phyloP scores from a whole-genome alignment of 306 rosid species.

The Cicer cuneatum region DNA sequence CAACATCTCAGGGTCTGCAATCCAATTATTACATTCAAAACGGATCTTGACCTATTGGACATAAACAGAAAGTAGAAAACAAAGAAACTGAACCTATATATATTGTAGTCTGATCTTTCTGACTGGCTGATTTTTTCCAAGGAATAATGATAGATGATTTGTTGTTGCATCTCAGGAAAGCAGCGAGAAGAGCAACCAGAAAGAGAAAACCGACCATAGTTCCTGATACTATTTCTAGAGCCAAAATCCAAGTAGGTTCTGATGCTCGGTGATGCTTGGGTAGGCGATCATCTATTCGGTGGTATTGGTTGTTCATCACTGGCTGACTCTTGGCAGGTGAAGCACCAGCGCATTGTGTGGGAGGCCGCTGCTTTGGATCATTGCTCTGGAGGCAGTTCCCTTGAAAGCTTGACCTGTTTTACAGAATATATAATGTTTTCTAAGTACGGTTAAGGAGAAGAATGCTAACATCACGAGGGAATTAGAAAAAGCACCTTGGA shows the following conservation, averaged over 20 bases:
- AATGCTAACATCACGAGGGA: conserved; percentile 39
- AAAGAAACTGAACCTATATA: conserved; percentile 61
- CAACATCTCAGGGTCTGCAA: conserved; percentile 79
- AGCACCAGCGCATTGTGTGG: conserved; percentile 67
- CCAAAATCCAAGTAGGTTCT: conserved; percentile 86
- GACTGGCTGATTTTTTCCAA: conserved; percentile 87
- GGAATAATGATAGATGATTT: conserved; percentile 86
- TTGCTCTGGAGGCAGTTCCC: conserved; percentile 84
- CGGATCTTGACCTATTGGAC: conserved; percentile 26
- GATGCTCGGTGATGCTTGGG: conserved; percentile 62
- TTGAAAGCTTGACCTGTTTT: conserved; percentile 78
- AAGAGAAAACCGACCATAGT: conserved; percentile 73
- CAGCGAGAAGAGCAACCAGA: conserved; percentile 68
- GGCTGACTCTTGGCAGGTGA: conserved; percentile 67
- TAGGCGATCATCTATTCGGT: conserved; percentile 43
- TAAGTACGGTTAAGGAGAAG: conserved; percentile 39
- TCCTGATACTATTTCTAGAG: conserved; percentile 84
- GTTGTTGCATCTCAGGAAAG: conserved; percentile 67
- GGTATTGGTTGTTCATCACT: conserved; percentile 49
- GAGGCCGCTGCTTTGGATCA: conserved; percentile 70
- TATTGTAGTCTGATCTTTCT: conserved; percentile 68
- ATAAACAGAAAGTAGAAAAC: conserved; percentile 22
- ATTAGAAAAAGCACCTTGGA: conserved; percentile 65
- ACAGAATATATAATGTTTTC: conserved; percentile 30
- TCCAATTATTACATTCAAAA: conserved; percentile 35